A percentile compares a stretch with the other conserved stretches of the same genome.
phyloP scores from a whole-genome alignment of 2,329 filamentous ascomycete genomes.

The Trichoderma aggressivum region DNA sequence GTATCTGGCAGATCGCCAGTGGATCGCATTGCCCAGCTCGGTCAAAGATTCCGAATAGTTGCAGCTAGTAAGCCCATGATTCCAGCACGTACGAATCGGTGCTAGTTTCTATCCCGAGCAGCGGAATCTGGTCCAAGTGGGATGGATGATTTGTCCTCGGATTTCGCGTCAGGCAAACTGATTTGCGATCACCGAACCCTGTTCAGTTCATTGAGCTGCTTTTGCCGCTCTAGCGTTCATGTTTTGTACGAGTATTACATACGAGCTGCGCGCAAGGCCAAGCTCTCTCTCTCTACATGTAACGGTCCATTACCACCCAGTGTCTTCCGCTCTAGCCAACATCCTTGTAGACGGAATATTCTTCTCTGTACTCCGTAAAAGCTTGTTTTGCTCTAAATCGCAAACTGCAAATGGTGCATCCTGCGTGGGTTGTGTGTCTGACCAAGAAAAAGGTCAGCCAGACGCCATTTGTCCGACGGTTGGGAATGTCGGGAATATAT shows the following conservation, averaged over 20 bases:
- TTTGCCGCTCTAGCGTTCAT: too few species aligned
- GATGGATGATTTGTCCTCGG: background rate
- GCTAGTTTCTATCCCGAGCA: background rate
- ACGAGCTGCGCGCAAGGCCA: background rate
- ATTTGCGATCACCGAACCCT: background rate
- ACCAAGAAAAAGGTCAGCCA: background rate
- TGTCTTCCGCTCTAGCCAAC: background rate
- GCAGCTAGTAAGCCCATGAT: background rate
- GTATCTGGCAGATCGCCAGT: background rate
- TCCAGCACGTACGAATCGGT: background rate
- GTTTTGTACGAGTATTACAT: too few species aligned
- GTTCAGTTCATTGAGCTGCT: background rate
- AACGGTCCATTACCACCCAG: background rate
- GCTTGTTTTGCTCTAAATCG: background rate
- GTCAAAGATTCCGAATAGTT: background rate
- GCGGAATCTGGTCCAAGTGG: background rate
- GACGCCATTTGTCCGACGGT: background rate
- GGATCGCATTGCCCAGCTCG: background rate
- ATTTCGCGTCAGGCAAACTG: background rate
- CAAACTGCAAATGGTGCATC: background rate
- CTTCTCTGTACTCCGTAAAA: too few species aligned
- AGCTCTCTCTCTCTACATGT: background rate
- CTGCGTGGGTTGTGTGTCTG: background rate
- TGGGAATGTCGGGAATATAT: background rate
- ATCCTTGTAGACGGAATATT: background rate